These are phyloP conservation scores for Corymbia calophylla DNA, from an alignment of 441 rosid genomes.

Conservation along the genomic window DNA sequence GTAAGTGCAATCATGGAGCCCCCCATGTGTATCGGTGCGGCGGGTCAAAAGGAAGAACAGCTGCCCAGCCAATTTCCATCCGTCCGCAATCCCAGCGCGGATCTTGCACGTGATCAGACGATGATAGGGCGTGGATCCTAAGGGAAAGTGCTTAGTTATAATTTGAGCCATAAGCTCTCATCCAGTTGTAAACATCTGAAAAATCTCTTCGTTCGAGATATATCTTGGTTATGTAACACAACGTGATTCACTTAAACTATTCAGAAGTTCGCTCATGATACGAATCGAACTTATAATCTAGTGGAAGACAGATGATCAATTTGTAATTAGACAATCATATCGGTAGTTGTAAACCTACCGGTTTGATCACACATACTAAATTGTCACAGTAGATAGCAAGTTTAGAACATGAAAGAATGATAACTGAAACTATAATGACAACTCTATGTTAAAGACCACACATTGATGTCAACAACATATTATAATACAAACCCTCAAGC, in stretches of 20 bases:
- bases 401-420: too few relatives aligned
- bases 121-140: not conserved
- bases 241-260: too few relatives aligned
- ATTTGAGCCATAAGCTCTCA: not conserved
- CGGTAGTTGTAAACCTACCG: too few relatives aligned
- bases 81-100: not conserved
- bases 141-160: not conserved
- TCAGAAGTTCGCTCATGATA: not conserved
- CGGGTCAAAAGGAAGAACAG: not conserved
- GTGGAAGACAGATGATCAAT: not conserved
- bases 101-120: not conserved
- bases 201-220: not conserved
- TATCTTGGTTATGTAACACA: not conserved
- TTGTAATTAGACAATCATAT: too few relatives aligned
- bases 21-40: not conserved
- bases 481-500: not conserved
- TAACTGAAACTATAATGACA: too few relatives aligned
- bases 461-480: not conserved
- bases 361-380: too few relatives aligned
- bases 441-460: not conserved
- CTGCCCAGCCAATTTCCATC: not conserved
- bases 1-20: not conserved
- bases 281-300: fast-evolving
- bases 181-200: fast-evolving
- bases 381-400: too few relatives aligned